Evolutionary conservation across 306 rosid species (phyloP).

Genomic region (Herpetospermum pedunculosum): DNA sequence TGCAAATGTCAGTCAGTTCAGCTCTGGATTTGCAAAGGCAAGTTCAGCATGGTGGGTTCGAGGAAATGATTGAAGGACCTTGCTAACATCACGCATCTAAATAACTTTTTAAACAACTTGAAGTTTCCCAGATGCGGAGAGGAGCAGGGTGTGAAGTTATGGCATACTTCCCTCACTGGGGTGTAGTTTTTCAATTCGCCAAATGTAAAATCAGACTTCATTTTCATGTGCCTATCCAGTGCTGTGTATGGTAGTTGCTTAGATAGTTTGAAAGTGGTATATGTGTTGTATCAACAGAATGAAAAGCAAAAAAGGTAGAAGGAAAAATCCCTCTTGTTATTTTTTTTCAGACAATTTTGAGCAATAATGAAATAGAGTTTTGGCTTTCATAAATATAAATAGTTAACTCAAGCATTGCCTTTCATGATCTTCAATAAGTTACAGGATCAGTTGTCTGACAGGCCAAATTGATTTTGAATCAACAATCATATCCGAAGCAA

Average conservation of each 20-base stretch:
- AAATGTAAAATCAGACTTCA: not conserved
- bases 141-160: not conserved
- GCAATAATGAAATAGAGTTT: not conserved
- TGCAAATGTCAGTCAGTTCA: constrained; percentile 86
- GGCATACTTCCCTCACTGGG: not conserved
- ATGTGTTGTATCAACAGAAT: not conserved
- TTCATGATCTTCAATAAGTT: not conserved
- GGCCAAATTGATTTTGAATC: not conserved
- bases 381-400: not conserved
- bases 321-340: not conserved
- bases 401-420: not conserved
- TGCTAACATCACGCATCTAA: constrained; percentile 6
- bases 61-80: constrained; percentile 32
- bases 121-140: not conserved
- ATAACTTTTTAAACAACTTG: not conserved
- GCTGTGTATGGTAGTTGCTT: constrained; percentile 8
- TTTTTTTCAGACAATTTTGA: constrained; percentile 6
- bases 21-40: constrained; percentile 55
- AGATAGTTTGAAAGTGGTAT: not conserved
- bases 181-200: not conserved
- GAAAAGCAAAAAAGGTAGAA: constrained; percentile 1
- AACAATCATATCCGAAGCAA: not conserved
- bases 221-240: not conserved
- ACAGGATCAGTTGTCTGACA: not conserved
- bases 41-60: constrained; percentile 56